phyloP scores from a whole-genome alignment of 108 stramenopile genomes.

The Chaetoceros muelleri region DNA sequence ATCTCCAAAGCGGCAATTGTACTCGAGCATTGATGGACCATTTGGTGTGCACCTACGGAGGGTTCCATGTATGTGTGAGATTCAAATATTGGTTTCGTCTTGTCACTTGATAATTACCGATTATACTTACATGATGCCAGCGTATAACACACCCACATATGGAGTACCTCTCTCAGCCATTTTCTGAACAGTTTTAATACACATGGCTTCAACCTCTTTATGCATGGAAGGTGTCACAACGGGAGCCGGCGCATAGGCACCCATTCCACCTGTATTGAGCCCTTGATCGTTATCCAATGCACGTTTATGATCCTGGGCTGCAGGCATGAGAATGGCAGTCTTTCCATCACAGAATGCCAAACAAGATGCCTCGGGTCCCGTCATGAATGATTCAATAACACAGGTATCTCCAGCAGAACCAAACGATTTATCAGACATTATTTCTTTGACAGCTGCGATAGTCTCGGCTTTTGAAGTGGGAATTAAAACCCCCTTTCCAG shows the following conservation, averaged over 20 bases:
- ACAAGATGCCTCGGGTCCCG: constrained; percentile 95
- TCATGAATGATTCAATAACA: constrained; percentile 95
- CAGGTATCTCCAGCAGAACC: constrained; percentile 92
- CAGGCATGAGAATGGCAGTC: constrained; percentile 81
- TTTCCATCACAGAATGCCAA: constrained; percentile 96
- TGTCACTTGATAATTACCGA: too few species aligned
- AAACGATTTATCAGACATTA: constrained; percentile 92
- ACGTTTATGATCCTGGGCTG: constrained; percentile 98
- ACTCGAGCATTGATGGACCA: constrained; percentile 92
- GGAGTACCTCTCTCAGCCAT: constrained; percentile 94
- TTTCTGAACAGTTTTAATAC: constrained; percentile 85
- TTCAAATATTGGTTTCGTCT: too few species aligned
- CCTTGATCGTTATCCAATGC: constrained; percentile 94
- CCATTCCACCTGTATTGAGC: constrained; percentile 99
- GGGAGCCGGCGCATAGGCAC: constrained; percentile 97
- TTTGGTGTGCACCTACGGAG: constrained; percentile 62
- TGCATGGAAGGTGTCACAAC: constrained; percentile 85
- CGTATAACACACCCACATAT: constrained; percentile 94
- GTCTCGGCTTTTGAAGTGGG: constrained; percentile 88
- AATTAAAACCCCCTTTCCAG: constrained; percentile 97
- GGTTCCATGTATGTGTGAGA: neutral
- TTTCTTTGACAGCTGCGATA: constrained; percentile 80
- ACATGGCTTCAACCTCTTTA: constrained; percentile 81
- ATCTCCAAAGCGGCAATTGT: constrained; percentile 98
- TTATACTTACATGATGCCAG: constrained; percentile 92